A percentile compares a stretch with the other conserved stretches of the same genome.
Evolutionary conservation across 176 grass and related monocot genomes (phyloP).

Genomic region (Rhynchospora tenuis): DNA sequence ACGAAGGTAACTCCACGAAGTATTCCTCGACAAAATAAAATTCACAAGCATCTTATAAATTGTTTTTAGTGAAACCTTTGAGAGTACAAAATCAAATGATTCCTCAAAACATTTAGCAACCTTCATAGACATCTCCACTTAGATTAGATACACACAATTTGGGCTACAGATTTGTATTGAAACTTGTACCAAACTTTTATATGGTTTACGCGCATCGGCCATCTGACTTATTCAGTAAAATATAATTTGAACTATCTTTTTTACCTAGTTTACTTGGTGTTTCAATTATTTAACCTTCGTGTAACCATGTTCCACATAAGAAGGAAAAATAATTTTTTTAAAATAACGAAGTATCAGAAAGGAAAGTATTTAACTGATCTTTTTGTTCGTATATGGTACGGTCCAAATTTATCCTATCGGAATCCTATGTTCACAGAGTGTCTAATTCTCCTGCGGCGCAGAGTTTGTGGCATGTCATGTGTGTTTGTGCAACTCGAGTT

Average conservation of each 20-base stretch:
- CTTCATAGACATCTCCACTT: background rate
- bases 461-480: background rate
- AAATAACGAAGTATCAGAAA: background rate
- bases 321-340: background rate
- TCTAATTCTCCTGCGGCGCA: slow-evolving; percentile 5
- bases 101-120: background rate
- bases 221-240: too few relatives aligned
- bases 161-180: background rate
- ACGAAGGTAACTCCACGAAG: too few relatives aligned
- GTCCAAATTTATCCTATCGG: slow-evolving; percentile 1
- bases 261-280: background rate
- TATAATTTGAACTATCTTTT: too few relatives aligned
- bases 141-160: background rate
- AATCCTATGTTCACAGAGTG: slow-evolving; percentile 1
- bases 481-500: background rate
- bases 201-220: background rate
- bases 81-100: background rate
- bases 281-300: background rate
- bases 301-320: background rate
- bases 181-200: background rate
- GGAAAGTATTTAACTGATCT: background rate
- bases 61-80: background rate
- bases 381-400: background rate
- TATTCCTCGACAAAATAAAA: background rate
- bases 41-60: background rate